Evolutionary conservation across 2,329 filamentous ascomycete genomes (phyloP), one percentile per base, ranked within the genome.

Genomic region (Aspergillus felis): DNA sequence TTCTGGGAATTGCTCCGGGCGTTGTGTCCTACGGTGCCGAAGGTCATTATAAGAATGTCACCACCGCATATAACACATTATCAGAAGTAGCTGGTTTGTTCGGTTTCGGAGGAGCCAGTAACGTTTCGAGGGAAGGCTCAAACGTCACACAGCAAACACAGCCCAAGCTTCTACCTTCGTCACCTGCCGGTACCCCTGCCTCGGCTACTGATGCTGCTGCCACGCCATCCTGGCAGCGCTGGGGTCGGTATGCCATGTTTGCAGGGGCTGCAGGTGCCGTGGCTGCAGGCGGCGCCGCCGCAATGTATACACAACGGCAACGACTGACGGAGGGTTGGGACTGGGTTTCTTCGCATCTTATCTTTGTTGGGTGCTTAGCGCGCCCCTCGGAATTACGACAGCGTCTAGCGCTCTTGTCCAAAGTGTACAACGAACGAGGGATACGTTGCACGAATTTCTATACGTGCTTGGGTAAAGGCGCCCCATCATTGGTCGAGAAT

Each of bases 321-420:
- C 87, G 91, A 61, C 85, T 97, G 60, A 84, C 83, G 2, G 82
- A 88, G 58, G 89, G 92, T 7, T 87, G 87, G 78, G 80, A 80
- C 9, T 97, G 92, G 92, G 90, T 90, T 14, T 86, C 88, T 17
- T 94, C 90, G 38, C 94, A 99, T 74, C 84, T 99, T 27, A 90
- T 94, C 73, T 99, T 97, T 68, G 90, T 97, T 1, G 91, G 92
- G 2, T 95, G 91, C 68, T 82, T 99, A 7, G 89, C 90, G 50
- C 86, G 90, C n/a, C 86, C 86, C 4, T 89, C 92, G 66, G 92
- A 96, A 69, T 79, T 97, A 62, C 86, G 87, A 64, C 84, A 86
- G 68, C 85, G 94, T 32, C 81, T 96, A 9, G 77, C 80, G n/a
- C 82, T 79, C 59, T 80, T 97, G 71, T 80, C 84, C n/a, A 79